These are phyloP conservation scores for Prunus persica DNA, from an alignment of 306 rosid genomes.

Conservation along the genomic window DNA sequence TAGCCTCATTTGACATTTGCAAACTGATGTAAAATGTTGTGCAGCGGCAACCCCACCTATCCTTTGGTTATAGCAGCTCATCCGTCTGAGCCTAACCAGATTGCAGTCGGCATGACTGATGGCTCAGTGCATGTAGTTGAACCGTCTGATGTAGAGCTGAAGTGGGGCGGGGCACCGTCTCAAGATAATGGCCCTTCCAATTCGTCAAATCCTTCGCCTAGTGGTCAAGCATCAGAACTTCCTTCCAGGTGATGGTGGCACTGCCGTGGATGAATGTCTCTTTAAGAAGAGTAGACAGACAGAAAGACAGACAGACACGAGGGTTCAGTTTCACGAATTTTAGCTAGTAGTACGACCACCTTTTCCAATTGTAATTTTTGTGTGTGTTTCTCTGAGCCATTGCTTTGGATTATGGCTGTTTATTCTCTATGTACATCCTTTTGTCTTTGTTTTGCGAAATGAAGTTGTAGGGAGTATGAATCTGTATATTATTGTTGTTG, in stretches of 20 bases:
- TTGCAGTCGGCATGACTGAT: conserved; percentile 42
- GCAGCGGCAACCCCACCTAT: conserved; percentile 25
- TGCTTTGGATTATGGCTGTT: conserved; percentile 8
- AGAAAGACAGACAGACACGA: neutral
- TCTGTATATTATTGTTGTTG: conserved; percentile 21
- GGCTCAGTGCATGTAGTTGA: conserved; percentile 37
- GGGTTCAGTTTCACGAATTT: conserved; percentile 1
- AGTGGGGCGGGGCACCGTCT: conserved; percentile 36
- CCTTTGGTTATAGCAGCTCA: conserved; percentile 44
- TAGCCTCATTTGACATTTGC: neutral
- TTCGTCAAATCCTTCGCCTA: conserved; percentile 44
- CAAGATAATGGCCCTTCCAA: conserved; percentile 45
- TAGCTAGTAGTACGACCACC: neutral
- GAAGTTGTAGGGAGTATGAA: conserved; percentile 16
- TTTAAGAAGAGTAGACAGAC: conserved; percentile 9
- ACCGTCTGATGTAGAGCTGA: conserved; percentile 32
- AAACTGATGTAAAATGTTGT: neutral
- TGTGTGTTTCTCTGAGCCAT: conserved; percentile 2
- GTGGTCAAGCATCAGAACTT: conserved; percentile 41
- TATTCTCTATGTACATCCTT: conserved; percentile 17
- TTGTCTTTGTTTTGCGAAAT: neutral
- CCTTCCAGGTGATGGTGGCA: conserved; percentile 30
- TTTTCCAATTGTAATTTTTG: neutral
- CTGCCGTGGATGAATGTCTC: neutral
- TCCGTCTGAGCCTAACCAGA: conserved; percentile 43